Conservation (phyloP, 73 alveolate genomes). For the Paramecium biaurelia region DNA sequence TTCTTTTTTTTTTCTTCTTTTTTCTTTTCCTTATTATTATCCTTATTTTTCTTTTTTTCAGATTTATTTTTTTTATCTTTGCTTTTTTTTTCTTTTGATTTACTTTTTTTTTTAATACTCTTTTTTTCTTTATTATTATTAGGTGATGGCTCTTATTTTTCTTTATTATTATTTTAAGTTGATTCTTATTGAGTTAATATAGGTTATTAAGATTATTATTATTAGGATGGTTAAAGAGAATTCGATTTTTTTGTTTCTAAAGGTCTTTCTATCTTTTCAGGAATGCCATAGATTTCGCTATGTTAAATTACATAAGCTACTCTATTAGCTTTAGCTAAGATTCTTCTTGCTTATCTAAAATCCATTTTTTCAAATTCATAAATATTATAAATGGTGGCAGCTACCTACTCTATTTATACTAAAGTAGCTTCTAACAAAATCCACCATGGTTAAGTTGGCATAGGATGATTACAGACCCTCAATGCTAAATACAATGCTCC, state of each 20-base stretch:
- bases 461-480: constrained; percentile 21
- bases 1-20: neutral
- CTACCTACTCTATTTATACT: neutral
- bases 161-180: neutral
- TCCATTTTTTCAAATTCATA: constrained; percentile 52
- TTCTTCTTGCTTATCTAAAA: constrained; percentile 44
- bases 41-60: neutral
- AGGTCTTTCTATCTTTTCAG: neutral
- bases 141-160: neutral
- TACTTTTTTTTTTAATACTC: neutral
- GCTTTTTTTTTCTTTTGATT: neutral
- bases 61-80: constrained; percentile 40
- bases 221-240: neutral
- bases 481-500: constrained; percentile 48
- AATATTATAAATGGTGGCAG: neutral
- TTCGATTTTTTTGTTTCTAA: neutral
- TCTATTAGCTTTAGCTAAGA: constrained; percentile 10
- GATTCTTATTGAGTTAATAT: neutral
- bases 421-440: constrained; percentile 7
- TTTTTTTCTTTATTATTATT: constrained; percentile 12
- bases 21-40: neutral
- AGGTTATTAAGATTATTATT: neutral
- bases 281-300: constrained; percentile 40
- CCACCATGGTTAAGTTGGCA: constrained; percentile 57
- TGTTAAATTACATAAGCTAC: neutral